Evolutionary conservation across 164 flowering plant genomes (phyloP), one percentile per base, ranked within the genome.

Genomic region (Piper longum): DNA sequence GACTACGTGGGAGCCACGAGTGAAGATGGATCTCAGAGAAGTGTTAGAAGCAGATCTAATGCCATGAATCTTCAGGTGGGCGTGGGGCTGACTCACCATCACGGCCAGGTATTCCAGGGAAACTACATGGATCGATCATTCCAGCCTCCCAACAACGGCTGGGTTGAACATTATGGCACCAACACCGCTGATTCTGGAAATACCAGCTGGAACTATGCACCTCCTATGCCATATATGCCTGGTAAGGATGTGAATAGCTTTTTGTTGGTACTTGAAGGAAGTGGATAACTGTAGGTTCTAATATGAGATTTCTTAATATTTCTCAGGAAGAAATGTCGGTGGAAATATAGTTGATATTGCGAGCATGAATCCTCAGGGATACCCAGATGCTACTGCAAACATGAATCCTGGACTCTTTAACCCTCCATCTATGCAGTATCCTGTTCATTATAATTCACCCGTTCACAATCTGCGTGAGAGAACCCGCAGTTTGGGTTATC

Each of bases 201-300:
- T 70, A 72, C 79, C n/a, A 59, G 68, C 19, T 87, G 87, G 90
- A 79, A 71, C 67, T 77, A 69, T 60, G 62, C 75, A 59, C 79
- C 82, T 64, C 61, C 69, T 64, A 13, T 75, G 36, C 79, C 83
- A 67, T 81, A 76, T 45, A 59, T 76, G 63, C 84, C 73, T 43
- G 89, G 90, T 85, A 76, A 66, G n/a, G 45, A 62, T 40, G 6
- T 70, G 51, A 17, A 7, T 16, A 8, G 13, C 16, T 13, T 17
- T 7, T 39, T 41, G 13, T 19, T 6, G 7, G 43, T 11, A 13
- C 4, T 40, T 40, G 43, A 19, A 16, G 13, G 12, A 1, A 12
- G 43, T 40, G 39, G 2, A 2, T 12, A 39, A 16, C 14, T 44
- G 41, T 5, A 60, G 16, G 48, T 44, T 44, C 11, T 44, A 44